phyloP scores from a whole-genome alignment of 2,329 filamentous ascomycete genomes.

The Colletotrichum cereale region DNA sequence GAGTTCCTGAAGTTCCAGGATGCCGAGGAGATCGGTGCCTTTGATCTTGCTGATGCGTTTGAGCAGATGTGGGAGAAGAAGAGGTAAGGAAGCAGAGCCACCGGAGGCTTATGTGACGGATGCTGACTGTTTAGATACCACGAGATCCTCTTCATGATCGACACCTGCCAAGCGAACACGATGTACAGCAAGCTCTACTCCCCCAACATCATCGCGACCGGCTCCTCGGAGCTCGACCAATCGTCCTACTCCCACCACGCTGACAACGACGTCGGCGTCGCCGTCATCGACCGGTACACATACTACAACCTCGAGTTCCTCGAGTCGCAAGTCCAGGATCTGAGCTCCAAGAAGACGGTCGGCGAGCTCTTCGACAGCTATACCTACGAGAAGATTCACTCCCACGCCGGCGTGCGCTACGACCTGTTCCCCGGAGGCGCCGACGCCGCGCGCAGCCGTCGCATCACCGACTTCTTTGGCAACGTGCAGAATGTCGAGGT shows the following conservation, averaged over 20 bases:
- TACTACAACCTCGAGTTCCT: conserved; percentile 99
- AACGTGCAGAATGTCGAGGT: conserved; percentile 98
- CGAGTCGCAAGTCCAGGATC: conserved; percentile 88
- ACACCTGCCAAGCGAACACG: conserved; percentile 98
- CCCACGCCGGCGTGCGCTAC: conserved; percentile 90
- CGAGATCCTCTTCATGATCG: conserved; percentile 99
- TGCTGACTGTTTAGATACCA: conserved; percentile 74
- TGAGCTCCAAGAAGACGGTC: conserved; percentile 88
- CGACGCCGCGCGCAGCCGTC: conserved; percentile 78
- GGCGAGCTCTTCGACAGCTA: conserved; percentile 97
- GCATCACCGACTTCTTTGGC: conserved; percentile 97
- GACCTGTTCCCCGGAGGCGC: conserved; percentile 94
- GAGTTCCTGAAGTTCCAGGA: conserved; percentile 99
- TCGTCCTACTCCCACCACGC: conserved; percentile 98
- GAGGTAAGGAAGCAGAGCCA: conserved; percentile 64
- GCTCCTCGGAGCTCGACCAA: conserved; percentile 95
- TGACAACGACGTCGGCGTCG: conserved; percentile 97
- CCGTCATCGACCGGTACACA: conserved; percentile 97
- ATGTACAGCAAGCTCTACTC: conserved; percentile 99
- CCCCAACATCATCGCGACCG: conserved; percentile 97
- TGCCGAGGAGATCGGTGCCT: conserved; percentile 95
- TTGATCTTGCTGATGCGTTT: conserved; percentile 96
- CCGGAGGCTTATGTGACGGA: neutral
- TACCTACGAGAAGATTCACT: conserved; percentile 94
- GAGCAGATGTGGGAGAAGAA: conserved; percentile 99